Evolutionary conservation across 2,329 filamentous ascomycete genomes (phyloP).

Genomic region (Colletotrichum siamense): DNA sequence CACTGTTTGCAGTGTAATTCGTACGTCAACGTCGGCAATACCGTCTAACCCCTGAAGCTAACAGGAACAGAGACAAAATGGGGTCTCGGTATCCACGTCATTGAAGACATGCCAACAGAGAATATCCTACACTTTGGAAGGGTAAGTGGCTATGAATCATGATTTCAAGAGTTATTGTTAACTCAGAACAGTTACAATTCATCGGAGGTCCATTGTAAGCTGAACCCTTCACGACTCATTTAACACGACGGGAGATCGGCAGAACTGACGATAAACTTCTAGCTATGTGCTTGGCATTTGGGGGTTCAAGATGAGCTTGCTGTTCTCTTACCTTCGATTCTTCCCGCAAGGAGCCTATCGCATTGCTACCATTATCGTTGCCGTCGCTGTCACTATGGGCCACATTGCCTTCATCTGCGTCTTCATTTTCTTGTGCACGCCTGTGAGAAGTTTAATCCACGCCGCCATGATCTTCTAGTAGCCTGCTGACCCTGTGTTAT

Average conservation of each 20-base stretch:
- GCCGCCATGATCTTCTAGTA: rapidly evolving
- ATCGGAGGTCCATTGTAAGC: slow-evolving; percentile 47
- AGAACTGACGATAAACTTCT: background rate
- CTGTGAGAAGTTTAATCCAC: too few relatives aligned
- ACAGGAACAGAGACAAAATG: slow-evolving; percentile 44
- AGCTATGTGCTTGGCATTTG: slow-evolving; percentile 48
- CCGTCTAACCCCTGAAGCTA: background rate
- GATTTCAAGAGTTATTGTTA: too few relatives aligned
- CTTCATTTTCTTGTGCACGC: slow-evolving; percentile 40
- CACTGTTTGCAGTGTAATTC: slow-evolving; percentile 36
- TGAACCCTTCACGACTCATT: background rate
- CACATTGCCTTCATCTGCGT: slow-evolving; percentile 44
- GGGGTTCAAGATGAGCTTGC: slow-evolving; percentile 50
- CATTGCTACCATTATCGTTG: slow-evolving; percentile 35
- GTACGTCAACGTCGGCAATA: slow-evolving; percentile 29
- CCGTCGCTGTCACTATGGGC: slow-evolving; percentile 37
- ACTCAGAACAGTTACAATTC: slow-evolving; percentile 36
- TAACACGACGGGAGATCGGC: background rate
- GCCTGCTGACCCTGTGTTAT: background rate
- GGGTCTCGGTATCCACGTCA: slow-evolving; percentile 40
- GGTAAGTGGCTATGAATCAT: too few relatives aligned
- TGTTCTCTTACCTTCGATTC: slow-evolving; percentile 50
- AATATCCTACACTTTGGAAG: slow-evolving; percentile 44
- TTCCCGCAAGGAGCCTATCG: slow-evolving; percentile 41
- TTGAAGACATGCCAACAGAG: slow-evolving; percentile 40